Evolutionary conservation across 495 filamentous ascomycete species (phyloP), one percentile per base, ranked within the genome.

Genomic region (Trichoderma reesei): DNA sequence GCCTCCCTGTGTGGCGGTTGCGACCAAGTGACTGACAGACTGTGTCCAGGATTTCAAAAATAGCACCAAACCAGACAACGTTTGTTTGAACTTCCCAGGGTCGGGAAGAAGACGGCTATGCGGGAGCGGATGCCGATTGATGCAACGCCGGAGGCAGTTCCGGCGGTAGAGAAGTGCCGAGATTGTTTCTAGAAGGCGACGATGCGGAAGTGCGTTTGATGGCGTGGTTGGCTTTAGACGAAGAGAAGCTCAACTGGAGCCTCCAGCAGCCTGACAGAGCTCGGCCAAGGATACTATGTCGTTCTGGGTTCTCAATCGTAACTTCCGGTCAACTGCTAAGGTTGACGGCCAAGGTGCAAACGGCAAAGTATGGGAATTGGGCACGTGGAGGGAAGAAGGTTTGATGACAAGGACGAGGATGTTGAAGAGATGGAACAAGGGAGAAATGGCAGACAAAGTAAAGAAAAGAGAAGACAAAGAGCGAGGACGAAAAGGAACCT

Each of bases 71-170:
- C 9, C 20, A 20, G 34, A 56, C 26, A 3, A 33, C 51, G 31
- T 33, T 56, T 56, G 51, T 33, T 56, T 56, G 51, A 56, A 33
- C 1, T 7, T 11, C 18, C 26, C 51, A 56, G 51, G 26, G 26
- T 26, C 51, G 51, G 51, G 51, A 11, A 34, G 51, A 56, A 56
- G 34, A 56, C 51, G 51, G 51, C 26, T 20, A 33, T 34, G 20
- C 26, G 26, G 26, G 3, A 13, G 31, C 51, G 51, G 51, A 14
- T 56, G 51, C 31, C 51, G 51, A 56, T 26, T 34, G 31, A n/a
- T 56, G 51, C 31, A 56, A 56, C 51, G 9, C 51, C 51, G 51
- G 51, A 56, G 51, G 26, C 26, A 34, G 51, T 33, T 56, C 51
- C 51, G 51, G 51, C 20, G 20, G 26, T 34, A 33, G 16, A 33